phyloP scores from a whole-genome alignment of 495 filamentous ascomycete genomes.

The Oleoguttula mirabilis region DNA sequence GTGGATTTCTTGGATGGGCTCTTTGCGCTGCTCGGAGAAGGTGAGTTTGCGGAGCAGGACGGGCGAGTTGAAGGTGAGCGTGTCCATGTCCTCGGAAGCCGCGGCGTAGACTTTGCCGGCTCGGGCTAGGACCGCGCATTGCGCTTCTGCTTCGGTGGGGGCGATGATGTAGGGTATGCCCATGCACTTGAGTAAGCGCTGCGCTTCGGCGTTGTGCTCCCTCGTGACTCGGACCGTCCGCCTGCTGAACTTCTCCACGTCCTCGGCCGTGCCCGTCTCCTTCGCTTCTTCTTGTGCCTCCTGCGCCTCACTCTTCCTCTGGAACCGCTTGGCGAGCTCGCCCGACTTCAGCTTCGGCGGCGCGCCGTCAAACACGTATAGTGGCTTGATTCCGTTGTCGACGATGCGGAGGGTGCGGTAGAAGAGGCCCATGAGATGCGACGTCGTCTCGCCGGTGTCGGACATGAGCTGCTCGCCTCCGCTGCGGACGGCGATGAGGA shows the following conservation, averaged over 20 bases:
- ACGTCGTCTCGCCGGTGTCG: constrained; percentile 89
- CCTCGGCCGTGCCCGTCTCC: constrained; percentile 91
- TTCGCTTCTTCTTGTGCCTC: constrained; percentile 90
- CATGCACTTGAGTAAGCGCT: constrained; percentile 81
- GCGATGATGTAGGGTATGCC: constrained; percentile 91
- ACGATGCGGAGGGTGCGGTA: constrained; percentile 97
- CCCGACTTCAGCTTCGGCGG: constrained; percentile 95
- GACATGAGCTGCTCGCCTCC: constrained; percentile 91
- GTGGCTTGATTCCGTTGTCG: constrained; percentile 95
- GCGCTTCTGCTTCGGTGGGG: constrained; percentile 92
- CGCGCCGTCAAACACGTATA: constrained; percentile 95
- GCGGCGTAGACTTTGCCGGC: constrained; percentile 95
- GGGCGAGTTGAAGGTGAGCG: constrained; percentile 84
- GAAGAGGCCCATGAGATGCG: constrained; percentile 98
- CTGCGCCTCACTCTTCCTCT: constrained; percentile 76
- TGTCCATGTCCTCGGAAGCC: constrained; percentile 98
- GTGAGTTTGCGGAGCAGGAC: constrained; percentile 88
- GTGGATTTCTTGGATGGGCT: constrained; percentile 92
- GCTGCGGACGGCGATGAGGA: constrained; percentile 92
- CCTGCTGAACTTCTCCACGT: constrained; percentile 94
- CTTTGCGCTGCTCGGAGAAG: constrained; percentile 92
- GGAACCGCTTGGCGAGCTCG: constrained; percentile 84
- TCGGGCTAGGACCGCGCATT: constrained; percentile 81
- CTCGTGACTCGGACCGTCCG: constrained; percentile 87
- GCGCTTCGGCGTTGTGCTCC: constrained; percentile 93